These are phyloP conservation scores for Elasticomyces elasticus DNA, from an alignment of 495 filamentous ascomycete species.

Conservation along the genomic window DNA sequence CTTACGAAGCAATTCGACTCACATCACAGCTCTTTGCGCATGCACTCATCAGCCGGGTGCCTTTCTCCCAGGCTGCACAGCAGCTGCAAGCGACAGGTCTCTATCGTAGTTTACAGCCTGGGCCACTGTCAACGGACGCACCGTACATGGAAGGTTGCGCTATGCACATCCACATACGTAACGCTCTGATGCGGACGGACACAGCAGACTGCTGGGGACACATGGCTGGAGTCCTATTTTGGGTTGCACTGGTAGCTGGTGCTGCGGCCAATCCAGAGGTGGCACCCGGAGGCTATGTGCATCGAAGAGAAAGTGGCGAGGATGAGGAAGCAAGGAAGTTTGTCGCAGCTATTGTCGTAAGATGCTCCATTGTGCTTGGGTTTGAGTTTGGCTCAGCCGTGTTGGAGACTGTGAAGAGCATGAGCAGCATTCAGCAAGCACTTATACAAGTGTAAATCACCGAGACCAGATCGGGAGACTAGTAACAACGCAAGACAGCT, in stretches of 20 bases:
- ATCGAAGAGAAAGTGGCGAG: slow-evolving; percentile 3
- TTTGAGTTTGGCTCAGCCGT: slow-evolving; percentile 26
- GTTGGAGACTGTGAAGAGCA: slow-evolving; percentile 17
- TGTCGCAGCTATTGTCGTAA: slow-evolving; percentile 23
- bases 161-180: slow-evolving; percentile 6
- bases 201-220: slow-evolving; percentile 24
- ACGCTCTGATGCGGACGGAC: slow-evolving; percentile 14
- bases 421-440: slow-evolving; percentile 18
- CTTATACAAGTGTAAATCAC: no score
- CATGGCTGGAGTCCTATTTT: slow-evolving; percentile 29
- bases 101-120: slow-evolving; percentile 10
- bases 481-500: no score
- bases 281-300: not conserved
- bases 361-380: slow-evolving; percentile 26
- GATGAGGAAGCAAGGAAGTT: slow-evolving; percentile 23
- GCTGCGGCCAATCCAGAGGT: slow-evolving; percentile 19
- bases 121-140: not conserved
- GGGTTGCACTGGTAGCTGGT: slow-evolving; percentile 24
- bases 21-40: slow-evolving; percentile 21
- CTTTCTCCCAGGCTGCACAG: slow-evolving; percentile 31
- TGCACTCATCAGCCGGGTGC: slow-evolving; percentile 27
- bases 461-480: no score
- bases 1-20: slow-evolving; percentile 27
- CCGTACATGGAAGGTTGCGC: not conserved
- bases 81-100: slow-evolving; percentile 21